These are phyloP conservation scores for Aspergillus amoenus DNA, from an alignment of 2,329 filamentous ascomycete genomes.

Conservation along the genomic window DNA sequence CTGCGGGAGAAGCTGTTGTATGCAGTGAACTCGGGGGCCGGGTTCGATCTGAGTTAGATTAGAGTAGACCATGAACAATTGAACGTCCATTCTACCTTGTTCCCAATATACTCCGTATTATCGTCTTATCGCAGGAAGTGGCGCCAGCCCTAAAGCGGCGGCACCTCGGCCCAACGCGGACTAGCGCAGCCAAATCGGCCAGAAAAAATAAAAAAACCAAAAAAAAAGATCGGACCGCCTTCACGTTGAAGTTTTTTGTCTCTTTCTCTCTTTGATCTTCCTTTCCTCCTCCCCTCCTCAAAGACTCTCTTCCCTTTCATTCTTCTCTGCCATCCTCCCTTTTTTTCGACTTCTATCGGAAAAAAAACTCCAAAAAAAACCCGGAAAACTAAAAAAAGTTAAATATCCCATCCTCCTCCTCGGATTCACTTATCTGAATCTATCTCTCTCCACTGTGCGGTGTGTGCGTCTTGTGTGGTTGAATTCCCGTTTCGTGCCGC, in stretches of 20 bases:
- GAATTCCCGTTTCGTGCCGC: slow-evolving; percentile 28
- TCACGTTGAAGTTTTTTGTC: slow-evolving; percentile 14
- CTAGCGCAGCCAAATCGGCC: slow-evolving; percentile 23
- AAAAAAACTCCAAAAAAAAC: slow-evolving; percentile 37
- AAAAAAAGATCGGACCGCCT: slow-evolving; percentile 1
- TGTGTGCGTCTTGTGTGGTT: slow-evolving; percentile 28
- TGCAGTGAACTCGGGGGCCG: slow-evolving; percentile 83
- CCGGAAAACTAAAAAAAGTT: slow-evolving; percentile 41
- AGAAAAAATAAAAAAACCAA: slow-evolving; percentile 18
- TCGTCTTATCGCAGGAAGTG: too few relatives aligned
- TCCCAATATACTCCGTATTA: too few relatives aligned
- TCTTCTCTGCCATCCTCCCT: slow-evolving; percentile 24
- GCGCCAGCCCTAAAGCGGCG: slow-evolving; percentile 11
- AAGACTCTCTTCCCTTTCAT: slow-evolving; percentile 24
- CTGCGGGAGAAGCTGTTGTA: slow-evolving; percentile 83
- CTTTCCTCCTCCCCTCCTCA: slow-evolving; percentile 23
- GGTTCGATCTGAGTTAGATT: slow-evolving; percentile 70
- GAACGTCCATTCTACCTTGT: too few relatives aligned
- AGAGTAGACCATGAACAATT: not conserved
- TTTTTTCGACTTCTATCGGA: slow-evolving; percentile 35
- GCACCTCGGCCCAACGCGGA: slow-evolving; percentile 14
- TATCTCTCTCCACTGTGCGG: slow-evolving; percentile 28
- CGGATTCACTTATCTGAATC: slow-evolving; percentile 11
- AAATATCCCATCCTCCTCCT: slow-evolving; percentile 27
- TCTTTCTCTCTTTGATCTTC: slow-evolving; percentile 26